Conservation (phyloP, 129 eudicot species). For the Lonicera japonica region DNA sequence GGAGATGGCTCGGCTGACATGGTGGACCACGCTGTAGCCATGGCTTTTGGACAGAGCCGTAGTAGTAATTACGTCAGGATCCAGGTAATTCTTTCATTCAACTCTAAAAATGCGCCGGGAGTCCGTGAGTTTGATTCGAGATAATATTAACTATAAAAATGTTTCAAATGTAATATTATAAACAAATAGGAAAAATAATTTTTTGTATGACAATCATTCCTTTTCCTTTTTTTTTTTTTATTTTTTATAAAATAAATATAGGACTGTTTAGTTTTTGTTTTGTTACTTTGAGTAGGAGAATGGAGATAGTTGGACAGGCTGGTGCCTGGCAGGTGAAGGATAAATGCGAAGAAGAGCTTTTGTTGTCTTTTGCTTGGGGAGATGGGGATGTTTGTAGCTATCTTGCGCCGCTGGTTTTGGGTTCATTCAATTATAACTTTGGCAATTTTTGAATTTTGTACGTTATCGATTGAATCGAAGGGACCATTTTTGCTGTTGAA, state of each 20-base stretch:
- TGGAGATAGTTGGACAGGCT: conserved; percentile 18
- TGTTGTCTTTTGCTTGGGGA: conserved; percentile 13
- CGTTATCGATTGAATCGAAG: background rate
- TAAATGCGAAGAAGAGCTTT: conserved; percentile 4
- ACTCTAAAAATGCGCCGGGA: conserved; percentile 3
- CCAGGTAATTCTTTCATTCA: conserved; percentile 56
- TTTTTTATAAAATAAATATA: no score
- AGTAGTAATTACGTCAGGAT: conserved; percentile 69
- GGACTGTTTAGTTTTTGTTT: conserved; percentile 8
- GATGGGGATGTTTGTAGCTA: conserved; percentile 9
- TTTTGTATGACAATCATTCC: no score
- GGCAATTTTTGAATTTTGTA: background rate
- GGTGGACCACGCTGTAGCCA: conserved; percentile 91
- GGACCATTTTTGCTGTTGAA: background rate
- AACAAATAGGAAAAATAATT: no score
- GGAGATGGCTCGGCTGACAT: conserved; percentile 75
- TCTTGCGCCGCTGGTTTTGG: conserved; percentile 19
- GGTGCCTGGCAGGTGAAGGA: conserved; percentile 7
- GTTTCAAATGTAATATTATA: no score
- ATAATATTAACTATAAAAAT: no score
- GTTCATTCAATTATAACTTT: conserved; percentile 28
- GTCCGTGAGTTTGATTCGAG: background rate
- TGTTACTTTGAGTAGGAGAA: conserved; percentile 12
- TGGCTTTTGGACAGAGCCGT: conserved; percentile 79
- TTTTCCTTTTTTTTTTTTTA: no score